Evolutionary conservation across 495 filamentous ascomycete species (phyloP).

Genomic region (Cryomyces minteri): DNA sequence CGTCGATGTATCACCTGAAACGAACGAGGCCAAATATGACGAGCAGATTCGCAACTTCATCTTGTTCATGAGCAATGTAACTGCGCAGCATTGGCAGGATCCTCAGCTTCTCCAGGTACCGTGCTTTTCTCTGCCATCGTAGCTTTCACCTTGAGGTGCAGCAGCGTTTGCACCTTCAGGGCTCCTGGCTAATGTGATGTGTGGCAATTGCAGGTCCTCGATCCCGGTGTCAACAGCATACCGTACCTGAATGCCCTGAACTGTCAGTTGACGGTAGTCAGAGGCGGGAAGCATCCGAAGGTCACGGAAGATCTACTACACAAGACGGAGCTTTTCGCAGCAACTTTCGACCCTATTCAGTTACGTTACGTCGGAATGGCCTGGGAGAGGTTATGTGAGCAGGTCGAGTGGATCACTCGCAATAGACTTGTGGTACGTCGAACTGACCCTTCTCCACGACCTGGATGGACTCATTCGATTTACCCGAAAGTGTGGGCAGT

Average conservation of each 20-base stretch:
- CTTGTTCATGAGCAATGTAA: no score
- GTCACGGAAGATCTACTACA: slow-evolving; percentile 8
- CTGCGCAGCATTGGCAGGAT: no score
- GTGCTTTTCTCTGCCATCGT: no score
- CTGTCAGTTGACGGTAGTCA: slow-evolving; percentile 2
- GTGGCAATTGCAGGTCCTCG: slow-evolving; percentile 7
- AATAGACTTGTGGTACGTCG: slow-evolving; percentile 23
- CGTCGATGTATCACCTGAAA: no score
- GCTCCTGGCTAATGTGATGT: no score
- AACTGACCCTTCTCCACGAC: neutral
- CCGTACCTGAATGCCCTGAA: slow-evolving; percentile 14
- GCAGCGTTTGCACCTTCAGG: no score
- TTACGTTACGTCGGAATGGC: slow-evolving; percentile 37
- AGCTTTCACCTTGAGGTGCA: no score
- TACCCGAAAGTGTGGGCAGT: neutral
- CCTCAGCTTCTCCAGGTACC: no score
- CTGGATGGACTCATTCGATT: neutral
- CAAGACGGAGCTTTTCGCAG: slow-evolving; percentile 25
- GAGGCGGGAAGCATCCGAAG: slow-evolving; percentile 3
- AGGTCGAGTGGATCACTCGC: slow-evolving; percentile 24
- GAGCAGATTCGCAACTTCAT: no score
- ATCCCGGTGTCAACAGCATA: slow-evolving; percentile 17
- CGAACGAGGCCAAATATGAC: no score
- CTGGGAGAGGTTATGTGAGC: slow-evolving; percentile 33
- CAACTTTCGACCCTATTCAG: slow-evolving; percentile 37